Conservation (phyloP, 306 rosid genomes). For the Gastrolobium bilobum region DNA sequence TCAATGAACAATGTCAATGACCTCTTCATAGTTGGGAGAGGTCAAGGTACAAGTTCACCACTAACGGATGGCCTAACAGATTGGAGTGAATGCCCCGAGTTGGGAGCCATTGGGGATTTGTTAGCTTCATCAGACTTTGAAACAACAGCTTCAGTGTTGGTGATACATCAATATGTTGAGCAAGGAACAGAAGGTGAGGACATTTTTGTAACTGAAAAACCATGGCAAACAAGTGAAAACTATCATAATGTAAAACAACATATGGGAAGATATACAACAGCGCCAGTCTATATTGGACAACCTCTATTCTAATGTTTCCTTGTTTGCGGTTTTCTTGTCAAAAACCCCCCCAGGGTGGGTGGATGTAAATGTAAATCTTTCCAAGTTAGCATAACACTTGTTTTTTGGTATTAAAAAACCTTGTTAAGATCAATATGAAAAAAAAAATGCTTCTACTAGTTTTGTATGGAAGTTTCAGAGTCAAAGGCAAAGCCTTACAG, state of each 20-base stretch:
- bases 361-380: neutral
- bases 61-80: constrained; percentile 78
- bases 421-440: no score
- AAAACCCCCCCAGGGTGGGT: neutral
- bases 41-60: constrained; percentile 69
- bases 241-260: neutral
- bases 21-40: constrained; percentile 83
- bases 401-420: neutral
- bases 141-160: constrained; percentile 76
- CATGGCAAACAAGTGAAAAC: constrained; percentile 35
- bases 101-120: constrained; percentile 88
- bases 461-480: neutral
- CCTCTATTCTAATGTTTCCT: neutral
- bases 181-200: constrained; percentile 53
- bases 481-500: neutral
- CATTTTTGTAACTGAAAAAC: constrained; percentile 16
- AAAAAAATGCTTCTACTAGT: neutral
- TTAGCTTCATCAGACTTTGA: constrained; percentile 88
- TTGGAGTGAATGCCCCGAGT: constrained; percentile 94
- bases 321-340: neutral
- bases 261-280: constrained; percentile 23
- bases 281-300: neutral
- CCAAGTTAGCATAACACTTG: neutral
- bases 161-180: constrained; percentile 74
- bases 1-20: constrained; percentile 64